A percentile compares a stretch with the other conserved stretches of the same genome.
Evolutionary conservation across 176 grass and related monocot genomes (phyloP).

Genomic region (Carex cristatella): DNA sequence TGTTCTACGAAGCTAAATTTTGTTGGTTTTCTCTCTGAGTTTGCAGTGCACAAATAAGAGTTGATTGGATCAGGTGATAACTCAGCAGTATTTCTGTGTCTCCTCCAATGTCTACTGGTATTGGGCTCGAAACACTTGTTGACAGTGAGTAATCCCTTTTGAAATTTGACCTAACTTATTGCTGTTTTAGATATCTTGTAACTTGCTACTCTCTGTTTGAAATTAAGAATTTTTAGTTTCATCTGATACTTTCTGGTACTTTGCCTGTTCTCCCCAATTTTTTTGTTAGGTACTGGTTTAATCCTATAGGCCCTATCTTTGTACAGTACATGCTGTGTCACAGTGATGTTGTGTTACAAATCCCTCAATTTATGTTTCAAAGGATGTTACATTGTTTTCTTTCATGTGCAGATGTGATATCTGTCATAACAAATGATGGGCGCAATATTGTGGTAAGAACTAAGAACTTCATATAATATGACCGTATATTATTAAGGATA

Average conservation of each 20-base stretch:
- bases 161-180: not conserved
- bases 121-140: conserved; percentile 22
- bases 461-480: conserved; percentile 15
- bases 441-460: conserved; percentile 83
- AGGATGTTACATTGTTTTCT: conserved; percentile 12
- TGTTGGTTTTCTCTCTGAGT: not conserved
- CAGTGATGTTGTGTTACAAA: not conserved
- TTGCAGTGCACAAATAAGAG: conserved; percentile 8
- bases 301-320: not conserved
- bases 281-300: not conserved
- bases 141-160: conserved; percentile 3
- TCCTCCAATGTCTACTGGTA: conserved; percentile 21
- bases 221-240: not conserved
- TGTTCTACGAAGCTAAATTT: not conserved
- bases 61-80: not conserved
- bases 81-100: not conserved
- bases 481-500: not conserved
- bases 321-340: not conserved
- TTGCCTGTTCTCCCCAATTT: not conserved
- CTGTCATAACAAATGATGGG: conserved; percentile 94
- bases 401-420: conserved; percentile 59
- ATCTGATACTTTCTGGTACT: not conserved
- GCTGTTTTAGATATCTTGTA: not conserved
- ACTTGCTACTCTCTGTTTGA: not conserved
- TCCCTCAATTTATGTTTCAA: not conserved